These are phyloP conservation scores for Calocybe indica DNA, from an alignment of 768 basidiomycete genomes.

Conservation along the genomic window DNA sequence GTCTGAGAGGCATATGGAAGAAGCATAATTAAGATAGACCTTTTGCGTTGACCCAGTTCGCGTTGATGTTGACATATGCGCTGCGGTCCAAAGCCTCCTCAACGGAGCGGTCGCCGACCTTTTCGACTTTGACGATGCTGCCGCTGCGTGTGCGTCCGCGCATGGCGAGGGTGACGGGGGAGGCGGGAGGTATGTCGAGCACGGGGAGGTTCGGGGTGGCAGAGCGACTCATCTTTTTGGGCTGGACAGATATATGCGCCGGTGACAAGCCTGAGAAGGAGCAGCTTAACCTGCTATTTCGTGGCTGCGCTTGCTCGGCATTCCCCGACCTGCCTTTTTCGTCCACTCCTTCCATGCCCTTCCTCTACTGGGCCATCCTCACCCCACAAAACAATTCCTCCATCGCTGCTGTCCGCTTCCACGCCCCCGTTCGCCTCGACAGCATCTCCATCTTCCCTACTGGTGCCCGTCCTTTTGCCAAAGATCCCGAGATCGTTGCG, in stretches of 20 bases:
- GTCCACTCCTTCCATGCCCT: conserved; percentile 25
- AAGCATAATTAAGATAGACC: conserved; percentile 32
- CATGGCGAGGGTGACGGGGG: conserved; percentile 22
- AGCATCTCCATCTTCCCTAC: conserved; percentile 68
- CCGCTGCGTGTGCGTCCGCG: conserved; percentile 54
- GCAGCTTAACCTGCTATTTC: too few species aligned
- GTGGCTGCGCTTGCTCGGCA: conserved; percentile 15
- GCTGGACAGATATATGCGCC: neutral
- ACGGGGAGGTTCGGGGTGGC: conserved; percentile 52
- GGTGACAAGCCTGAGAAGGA: too few species aligned
- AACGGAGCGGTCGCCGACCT: conserved; percentile 63
- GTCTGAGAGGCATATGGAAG: conserved; percentile 6
- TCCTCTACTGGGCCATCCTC: conserved; percentile 68
- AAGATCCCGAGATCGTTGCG: conserved; percentile 59
- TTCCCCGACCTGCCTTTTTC: conserved; percentile 17
- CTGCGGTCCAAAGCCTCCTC: conserved; percentile 78
- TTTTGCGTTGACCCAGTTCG: conserved; percentile 92
- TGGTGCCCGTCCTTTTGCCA: conserved; percentile 53
- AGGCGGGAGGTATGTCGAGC: conserved; percentile 29
- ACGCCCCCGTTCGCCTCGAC: conserved; percentile 59
- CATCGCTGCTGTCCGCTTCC: conserved; percentile 69
- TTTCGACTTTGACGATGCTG: conserved; percentile 82
- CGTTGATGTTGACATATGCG: conserved; percentile 80
- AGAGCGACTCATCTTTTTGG: conserved; percentile 39
- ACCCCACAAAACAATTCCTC: conserved; percentile 49